Evolutionary conservation across 306 rosid genomes (phyloP), one percentile per base, ranked within the genome.

Genomic region (Benincasa hispida): DNA sequence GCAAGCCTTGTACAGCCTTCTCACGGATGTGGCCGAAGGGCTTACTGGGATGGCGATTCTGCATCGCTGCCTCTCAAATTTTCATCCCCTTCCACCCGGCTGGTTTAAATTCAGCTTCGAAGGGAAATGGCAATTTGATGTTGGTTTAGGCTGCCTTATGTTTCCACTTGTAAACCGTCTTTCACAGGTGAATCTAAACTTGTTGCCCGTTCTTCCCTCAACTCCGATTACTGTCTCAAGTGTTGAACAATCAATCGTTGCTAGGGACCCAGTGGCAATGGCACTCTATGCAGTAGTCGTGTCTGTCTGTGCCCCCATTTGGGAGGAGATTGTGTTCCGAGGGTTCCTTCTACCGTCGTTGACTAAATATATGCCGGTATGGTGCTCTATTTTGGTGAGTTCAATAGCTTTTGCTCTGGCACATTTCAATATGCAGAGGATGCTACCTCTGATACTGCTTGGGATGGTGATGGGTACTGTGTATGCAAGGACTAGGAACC

Each of bases 311-410:
- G 97, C 98, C 77, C 99, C 99, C 24, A 87, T 95, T 30, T 95
- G 99, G 98, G 99, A 94, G 83, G 99, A 95, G 84, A 88, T 95
- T 59, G 93, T 92, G 61, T 95, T 95, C 55, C 88, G 98, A 32
- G 99, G 99, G 47, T 95, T 95, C 74, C 91, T 95, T 76, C 92
- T 95, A 50, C 97, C 99, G 22, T 95, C 99, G 27, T 84, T 95
- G 59, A 90, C 98, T 60, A 95, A 86, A 85, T 95, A 94, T 86
- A 88, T 95, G 96, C 97, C 99, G 0, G 96, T 95, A 21, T 88
- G 97, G 96, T 89, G 91, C 82, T 97, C 99, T 5, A 84, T 95
- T 68, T 76, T 92, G 84, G 95, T 95, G 56, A 95, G 99, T 77
- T 92, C 99, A 4, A 69, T 94, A 35, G 93, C 87, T 61, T 94